Evolutionary conservation across 768 basidiomycete genomes (phyloP), one percentile per base, ranked within the genome.

Genomic region (Hygrocybe coccinea): DNA sequence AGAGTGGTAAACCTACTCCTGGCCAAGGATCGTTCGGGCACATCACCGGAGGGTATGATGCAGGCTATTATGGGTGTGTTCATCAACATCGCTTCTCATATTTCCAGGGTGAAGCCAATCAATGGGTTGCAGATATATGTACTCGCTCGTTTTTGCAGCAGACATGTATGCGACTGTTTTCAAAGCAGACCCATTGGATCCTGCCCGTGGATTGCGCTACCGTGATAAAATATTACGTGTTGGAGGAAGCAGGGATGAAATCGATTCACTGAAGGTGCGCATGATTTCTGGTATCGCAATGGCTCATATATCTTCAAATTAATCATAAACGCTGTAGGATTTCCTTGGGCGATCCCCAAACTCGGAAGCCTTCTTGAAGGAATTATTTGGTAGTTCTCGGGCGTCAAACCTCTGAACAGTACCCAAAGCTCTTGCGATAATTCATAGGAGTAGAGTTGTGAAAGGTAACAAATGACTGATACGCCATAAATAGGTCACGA

Each of bases 11-110:
- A 59, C 73, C 75, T 15, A 75, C 74, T 37, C 84, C 87, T 25
- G 91, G 89, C 1, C 91, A 92, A 65, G 82, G 79, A 59, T 70
- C 82, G 1, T 92, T 94, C 62, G 85, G 79, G 0, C 90, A 93
- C 66, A 84, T 93, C 43, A 82, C 81, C 3, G 83, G 87, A 14
- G 88, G 86, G 9, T 90, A 89, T 58, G 86, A 78, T 60, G 78
- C 78, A 38, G 76, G 78, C 19, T 89, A 90, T 62, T 89, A 90
- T 61, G 83, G 86, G 75, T 76, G 64, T 52, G 64, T 55, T 46
- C 7, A 22, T 19, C n/a, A 36, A n/a, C 29, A n/a, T 39, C 41
- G 44, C 9, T 15, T 33, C 5, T n/a, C 1, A n/a, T n/a, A 4
- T 34, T 25, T 10, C 50, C 2, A 15, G 36, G 15, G 11, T 50